Evolutionary conservation across 1,284 basidiomycete species (phyloP).

Genomic region (Ceratobasidium sp.): DNA sequence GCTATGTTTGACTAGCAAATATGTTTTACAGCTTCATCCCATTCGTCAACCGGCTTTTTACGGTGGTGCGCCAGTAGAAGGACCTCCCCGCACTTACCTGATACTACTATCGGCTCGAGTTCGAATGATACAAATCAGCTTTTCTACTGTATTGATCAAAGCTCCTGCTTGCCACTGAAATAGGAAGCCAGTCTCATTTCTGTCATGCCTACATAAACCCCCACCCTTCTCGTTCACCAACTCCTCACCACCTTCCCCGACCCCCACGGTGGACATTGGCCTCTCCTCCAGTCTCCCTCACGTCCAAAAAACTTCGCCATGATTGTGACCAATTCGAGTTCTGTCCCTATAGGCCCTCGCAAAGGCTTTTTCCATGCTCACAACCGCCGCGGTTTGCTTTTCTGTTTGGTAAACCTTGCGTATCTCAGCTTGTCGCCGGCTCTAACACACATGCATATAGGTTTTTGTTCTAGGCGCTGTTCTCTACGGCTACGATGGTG

Average conservation of each 20-base stretch:
- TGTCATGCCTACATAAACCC: constrained; percentile 15
- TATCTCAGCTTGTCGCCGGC: neutral
- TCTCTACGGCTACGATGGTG: constrained; percentile 58
- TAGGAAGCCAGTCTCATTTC: neutral
- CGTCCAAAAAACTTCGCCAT: constrained; percentile 5
- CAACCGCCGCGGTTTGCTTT: constrained; percentile 56
- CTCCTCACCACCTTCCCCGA: no score
- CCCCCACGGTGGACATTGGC: no score
- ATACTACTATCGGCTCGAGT: neutral
- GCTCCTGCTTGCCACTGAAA: neutral
- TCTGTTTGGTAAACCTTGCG: constrained; percentile 55
- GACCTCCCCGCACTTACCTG: neutral
- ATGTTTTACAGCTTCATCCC: neutral
- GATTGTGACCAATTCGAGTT: constrained; percentile 30
- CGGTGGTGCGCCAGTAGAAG: constrained; percentile 11
- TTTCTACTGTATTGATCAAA: neutral
- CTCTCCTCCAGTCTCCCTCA: constrained; percentile 3
- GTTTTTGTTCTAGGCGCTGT: constrained; percentile 53
- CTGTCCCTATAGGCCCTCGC: constrained; percentile 5
- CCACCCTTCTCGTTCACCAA: neutral
- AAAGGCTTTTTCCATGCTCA: constrained; percentile 54
- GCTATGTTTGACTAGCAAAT: constrained; percentile 2
- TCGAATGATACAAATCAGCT: neutral
- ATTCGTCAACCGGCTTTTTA: constrained; percentile 20
- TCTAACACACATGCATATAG: neutral